These are phyloP conservation scores for Trypanosoma brucei DNA, from an alignment of 208 protist species.

Conservation along the genomic window DNA sequence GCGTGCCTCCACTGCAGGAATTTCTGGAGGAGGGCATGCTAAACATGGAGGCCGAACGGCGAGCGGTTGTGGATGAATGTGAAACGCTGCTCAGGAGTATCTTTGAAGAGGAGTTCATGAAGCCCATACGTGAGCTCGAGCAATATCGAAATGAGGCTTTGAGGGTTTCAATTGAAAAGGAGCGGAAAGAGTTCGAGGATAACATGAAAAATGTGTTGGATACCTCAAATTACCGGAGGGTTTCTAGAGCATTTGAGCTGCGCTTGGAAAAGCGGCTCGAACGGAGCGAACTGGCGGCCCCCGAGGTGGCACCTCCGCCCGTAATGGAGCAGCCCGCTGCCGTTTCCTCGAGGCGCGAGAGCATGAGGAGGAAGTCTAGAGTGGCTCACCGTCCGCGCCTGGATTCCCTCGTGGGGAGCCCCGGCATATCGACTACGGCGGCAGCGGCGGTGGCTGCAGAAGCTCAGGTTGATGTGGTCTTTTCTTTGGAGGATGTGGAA, in stretches of 20 bases:
- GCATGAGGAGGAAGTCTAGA: background rate
- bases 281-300: conserved; percentile 19
- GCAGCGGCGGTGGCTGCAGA: conserved; percentile 9
- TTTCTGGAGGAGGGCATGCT: conserved; percentile 48
- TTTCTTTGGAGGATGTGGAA: conserved; percentile 56
- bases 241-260: conserved; percentile 50
- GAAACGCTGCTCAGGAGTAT: conserved; percentile 20
- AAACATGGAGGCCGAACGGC: conserved; percentile 24
- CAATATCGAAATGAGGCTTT: conserved; percentile 26
- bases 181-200: conserved; percentile 20
- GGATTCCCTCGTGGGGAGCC: background rate
- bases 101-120: conserved; percentile 31
- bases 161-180: conserved; percentile 14
- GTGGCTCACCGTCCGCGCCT: background rate
- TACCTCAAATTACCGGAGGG: conserved; percentile 34
- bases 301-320: background rate
- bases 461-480: conserved; percentile 31
- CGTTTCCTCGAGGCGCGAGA: too few species aligned
- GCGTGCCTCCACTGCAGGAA: conserved; percentile 48
- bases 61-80: conserved; percentile 29
- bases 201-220: conserved; percentile 48
- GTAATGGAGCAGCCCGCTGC: background rate
- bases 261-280: conserved; percentile 40
- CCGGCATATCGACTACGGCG: background rate
- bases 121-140: conserved; percentile 10